A percentile compares a stretch with the other conserved stretches of the same genome.
These are phyloP conservation scores for Diaporthe citri DNA, from an alignment of 2,329 filamentous ascomycete genomes.

Conservation along the genomic window DNA sequence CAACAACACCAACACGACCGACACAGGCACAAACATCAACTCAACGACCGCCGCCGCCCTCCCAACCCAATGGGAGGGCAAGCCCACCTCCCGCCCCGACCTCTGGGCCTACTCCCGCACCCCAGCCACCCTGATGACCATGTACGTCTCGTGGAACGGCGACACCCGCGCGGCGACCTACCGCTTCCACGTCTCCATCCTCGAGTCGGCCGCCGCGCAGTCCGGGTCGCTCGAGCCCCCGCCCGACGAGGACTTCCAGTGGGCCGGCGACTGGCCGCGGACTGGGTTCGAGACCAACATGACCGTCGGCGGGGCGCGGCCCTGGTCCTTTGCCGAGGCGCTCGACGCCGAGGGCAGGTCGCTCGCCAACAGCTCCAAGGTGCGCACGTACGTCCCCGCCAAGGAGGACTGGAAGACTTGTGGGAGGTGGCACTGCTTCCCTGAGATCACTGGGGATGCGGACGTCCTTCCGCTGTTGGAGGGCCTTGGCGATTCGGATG, in stretches of 20 bases:
- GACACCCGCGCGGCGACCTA: constrained; percentile 23
- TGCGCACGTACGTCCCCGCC: constrained; percentile 31
- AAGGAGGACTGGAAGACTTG: constrained; percentile 8
- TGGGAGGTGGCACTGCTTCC: constrained; percentile 34
- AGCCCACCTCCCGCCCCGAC: constrained; percentile 18
- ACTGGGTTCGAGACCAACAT: constrained; percentile 35
- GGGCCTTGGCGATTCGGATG: background rate
- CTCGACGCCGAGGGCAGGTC: constrained; percentile 25
- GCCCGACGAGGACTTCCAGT: constrained; percentile 8
- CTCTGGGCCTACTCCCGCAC: constrained; percentile 37
- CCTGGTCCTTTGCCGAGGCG: constrained; percentile 36
- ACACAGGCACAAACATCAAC: background rate
- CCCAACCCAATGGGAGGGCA: constrained; percentile 10
- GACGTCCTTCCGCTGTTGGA: constrained; percentile 17
- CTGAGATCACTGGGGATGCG: background rate
- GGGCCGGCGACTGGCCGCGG: constrained; percentile 11
- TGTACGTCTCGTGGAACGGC: constrained; percentile 38
- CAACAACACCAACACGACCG: background rate
- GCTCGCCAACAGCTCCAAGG: constrained; percentile 31
- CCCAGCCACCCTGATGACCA: background rate
- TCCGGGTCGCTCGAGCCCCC: background rate
- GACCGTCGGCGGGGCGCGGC: constrained; percentile 20
- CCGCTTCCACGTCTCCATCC: constrained; percentile 31
- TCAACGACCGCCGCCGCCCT: background rate
- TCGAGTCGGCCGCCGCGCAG: background rate